A percentile compares a stretch with the other conserved stretches of the same genome.
phyloP scores from a whole-genome alignment of 805 yeast species.

The Isabelozyma gotoi region DNA sequence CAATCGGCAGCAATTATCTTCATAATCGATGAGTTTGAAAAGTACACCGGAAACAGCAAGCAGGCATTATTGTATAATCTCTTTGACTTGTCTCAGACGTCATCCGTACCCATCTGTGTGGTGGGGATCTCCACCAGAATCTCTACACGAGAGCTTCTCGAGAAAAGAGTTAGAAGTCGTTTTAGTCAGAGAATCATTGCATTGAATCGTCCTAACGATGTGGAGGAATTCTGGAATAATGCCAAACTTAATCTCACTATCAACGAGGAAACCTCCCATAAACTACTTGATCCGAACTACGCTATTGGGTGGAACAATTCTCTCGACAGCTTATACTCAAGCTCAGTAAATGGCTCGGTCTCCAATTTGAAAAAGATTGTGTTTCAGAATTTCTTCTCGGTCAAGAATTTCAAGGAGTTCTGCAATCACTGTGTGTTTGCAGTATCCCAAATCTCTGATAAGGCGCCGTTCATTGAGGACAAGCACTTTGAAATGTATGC shows the following conservation, averaged over 20 bases:
- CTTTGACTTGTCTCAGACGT: slow-evolving; percentile 79
- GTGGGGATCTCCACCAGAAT: slow-evolving; percentile 76
- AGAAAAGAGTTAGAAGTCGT: slow-evolving; percentile 87
- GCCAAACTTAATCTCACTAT: slow-evolving; percentile 41
- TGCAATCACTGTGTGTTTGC: slow-evolving; percentile 43
- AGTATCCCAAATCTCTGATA: slow-evolving; percentile 27
- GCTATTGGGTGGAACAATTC: slow-evolving; percentile 46
- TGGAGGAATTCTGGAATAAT: slow-evolving; percentile 52
- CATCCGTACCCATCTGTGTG: slow-evolving; percentile 72
- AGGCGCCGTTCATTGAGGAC: slow-evolving; percentile 22
- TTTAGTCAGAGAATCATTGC: slow-evolving; percentile 77
- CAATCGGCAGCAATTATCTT: slow-evolving; percentile 62
- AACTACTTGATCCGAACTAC: slow-evolving; percentile 15
- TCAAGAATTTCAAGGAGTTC: slow-evolving; percentile 56
- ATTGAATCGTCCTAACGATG: slow-evolving; percentile 48
- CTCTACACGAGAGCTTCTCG: slow-evolving; percentile 77
- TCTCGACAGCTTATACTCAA: slow-evolving; percentile 28
- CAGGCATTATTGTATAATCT: slow-evolving; percentile 86
- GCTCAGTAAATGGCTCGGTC: too few species aligned
- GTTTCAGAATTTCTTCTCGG: slow-evolving; percentile 51
- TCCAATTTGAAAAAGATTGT: slow-evolving; percentile 15
- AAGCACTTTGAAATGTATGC: slow-evolving; percentile 21
- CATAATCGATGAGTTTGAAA: slow-evolving; percentile 82
- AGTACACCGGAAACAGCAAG: slow-evolving; percentile 65
- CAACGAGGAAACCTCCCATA: slow-evolving; percentile 11